Conservation (phyloP, 2,329 filamentous ascomycete genomes). For the Penicillium digitatum region DNA sequence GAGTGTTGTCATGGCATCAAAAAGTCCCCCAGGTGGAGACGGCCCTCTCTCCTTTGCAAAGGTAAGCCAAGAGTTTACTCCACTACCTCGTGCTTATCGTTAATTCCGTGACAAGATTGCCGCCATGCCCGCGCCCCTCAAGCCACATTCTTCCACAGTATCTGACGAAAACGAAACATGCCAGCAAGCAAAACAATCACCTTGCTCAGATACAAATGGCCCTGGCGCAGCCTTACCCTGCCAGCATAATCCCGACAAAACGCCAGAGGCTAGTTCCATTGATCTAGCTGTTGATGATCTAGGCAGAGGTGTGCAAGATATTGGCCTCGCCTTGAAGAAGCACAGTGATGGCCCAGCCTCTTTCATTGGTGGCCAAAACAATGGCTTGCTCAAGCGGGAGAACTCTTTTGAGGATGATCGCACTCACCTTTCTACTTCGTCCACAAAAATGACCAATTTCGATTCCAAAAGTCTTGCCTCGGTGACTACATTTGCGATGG, state of each 20-base stretch:
- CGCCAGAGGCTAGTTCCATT: slow-evolving; percentile 15
- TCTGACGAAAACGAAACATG: slow-evolving; percentile 27
- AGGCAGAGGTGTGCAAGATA: slow-evolving; percentile 32
- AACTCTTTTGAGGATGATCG: slow-evolving; percentile 45
- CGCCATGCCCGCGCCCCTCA: slow-evolving; percentile 39
- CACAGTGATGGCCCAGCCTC: slow-evolving; percentile 26
- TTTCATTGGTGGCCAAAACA: slow-evolving; percentile 28
- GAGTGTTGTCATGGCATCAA: slow-evolving; percentile 32
- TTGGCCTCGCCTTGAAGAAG: slow-evolving; percentile 31
- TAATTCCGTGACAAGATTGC: slow-evolving; percentile 39
- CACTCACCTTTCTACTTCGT: slow-evolving; percentile 54
- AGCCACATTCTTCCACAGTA: slow-evolving; percentile 24
- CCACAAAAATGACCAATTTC: slow-evolving; percentile 80
- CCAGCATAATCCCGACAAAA: slow-evolving; percentile 18
- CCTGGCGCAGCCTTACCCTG: slow-evolving; percentile 17
- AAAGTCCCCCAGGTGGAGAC: slow-evolving; percentile 27
- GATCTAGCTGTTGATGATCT: slow-evolving; percentile 31
- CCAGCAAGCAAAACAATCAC: slow-evolving; percentile 17
- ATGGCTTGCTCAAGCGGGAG: slow-evolving; percentile 34
- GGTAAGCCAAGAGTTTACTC: slow-evolving; percentile 44
- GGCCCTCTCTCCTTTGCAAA: slow-evolving; percentile 67
- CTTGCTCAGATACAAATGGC: slow-evolving; percentile 20
- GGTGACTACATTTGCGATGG: slow-evolving; percentile 89
- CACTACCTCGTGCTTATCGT: background rate
- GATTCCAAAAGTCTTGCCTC: slow-evolving; percentile 94